Evolutionary conservation across 2,329 filamentous ascomycete genomes (phyloP).

Genomic region (Hypoxylon sp.): DNA sequence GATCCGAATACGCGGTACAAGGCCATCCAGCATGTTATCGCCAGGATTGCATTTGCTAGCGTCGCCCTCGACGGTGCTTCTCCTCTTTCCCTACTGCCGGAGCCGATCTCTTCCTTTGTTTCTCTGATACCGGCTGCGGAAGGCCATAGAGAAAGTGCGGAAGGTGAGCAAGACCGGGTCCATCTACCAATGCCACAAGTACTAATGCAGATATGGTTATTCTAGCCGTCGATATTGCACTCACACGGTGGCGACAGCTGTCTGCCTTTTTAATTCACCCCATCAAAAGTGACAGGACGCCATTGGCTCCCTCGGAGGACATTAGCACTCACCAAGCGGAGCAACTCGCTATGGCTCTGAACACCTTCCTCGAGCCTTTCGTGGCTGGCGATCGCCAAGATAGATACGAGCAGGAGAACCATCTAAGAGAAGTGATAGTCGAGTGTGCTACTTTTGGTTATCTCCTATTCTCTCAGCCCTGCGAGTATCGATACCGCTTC

Average conservation of each 20-base stretch:
- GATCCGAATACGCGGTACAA: slow-evolving; percentile 53
- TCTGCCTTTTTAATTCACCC: slow-evolving; percentile 62
- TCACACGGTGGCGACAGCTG: slow-evolving; percentile 61
- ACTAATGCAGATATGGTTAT: slow-evolving; percentile 7
- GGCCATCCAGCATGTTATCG: slow-evolving; percentile 59
- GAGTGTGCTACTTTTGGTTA: slow-evolving; percentile 61
- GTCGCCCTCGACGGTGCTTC: slow-evolving; percentile 51
- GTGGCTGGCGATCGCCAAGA: slow-evolving; percentile 48
- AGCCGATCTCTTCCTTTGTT: slow-evolving; percentile 53
- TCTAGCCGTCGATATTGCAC: slow-evolving; percentile 53
- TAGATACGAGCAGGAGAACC: slow-evolving; percentile 55
- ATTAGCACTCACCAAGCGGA: slow-evolving; percentile 53
- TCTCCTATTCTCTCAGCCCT: slow-evolving; percentile 60
- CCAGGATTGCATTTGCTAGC: slow-evolving; percentile 56
- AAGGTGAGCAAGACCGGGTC: slow-evolving; percentile 52
- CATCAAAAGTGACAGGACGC: slow-evolving; percentile 55
- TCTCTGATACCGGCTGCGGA: slow-evolving; percentile 52
- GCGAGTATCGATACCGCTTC: slow-evolving; percentile 56
- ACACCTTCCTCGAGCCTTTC: slow-evolving; percentile 56
- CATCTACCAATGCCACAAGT: background rate
- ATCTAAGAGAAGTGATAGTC: slow-evolving; percentile 59
- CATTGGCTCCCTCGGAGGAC: slow-evolving; percentile 53
- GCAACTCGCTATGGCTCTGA: slow-evolving; percentile 55
- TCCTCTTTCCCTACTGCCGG: slow-evolving; percentile 58
- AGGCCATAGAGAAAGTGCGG: slow-evolving; percentile 43